Evolutionary conservation across 139 green algal genomes (phyloP), one percentile per base, ranked within the genome.

Genomic region (Coelastrella sp.): DNA sequence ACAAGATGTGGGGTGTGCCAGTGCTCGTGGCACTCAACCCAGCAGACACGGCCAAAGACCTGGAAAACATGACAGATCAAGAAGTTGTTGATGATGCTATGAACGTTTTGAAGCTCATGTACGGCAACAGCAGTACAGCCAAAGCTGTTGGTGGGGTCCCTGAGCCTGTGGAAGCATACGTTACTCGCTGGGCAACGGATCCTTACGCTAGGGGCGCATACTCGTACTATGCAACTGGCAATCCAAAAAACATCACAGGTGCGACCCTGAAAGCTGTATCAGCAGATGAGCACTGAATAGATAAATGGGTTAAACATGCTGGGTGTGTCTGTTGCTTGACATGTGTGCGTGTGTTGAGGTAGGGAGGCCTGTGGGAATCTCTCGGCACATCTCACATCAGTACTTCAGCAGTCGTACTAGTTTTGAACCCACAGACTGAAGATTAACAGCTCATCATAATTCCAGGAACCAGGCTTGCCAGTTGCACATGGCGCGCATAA

Each of bases 201-300:
- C 87, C 90, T 4, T 90, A 73, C 23, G 80, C 92, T 2, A 75
- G 71, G 13, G 94, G 95, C 14, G 85, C 91, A 8, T 98, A 97
- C 88, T 96, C 93, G 0, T 97, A 93, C 91, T 95, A 96, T 54
- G 93, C 92, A 13, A 89, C 95, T 3, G 94, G 92, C 90, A 97
- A 97, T 79, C 57, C 79, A 19, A 92, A 73, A 60, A 92, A 92
- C 74, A 95, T 95, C 54, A 94, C 91, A 14, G 92, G 86, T 90
- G 61, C 0, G 32, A 47, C 32, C 0, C 32, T 47, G 32, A 47
- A 47, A 47, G 32, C 1, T 47, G 32, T 47, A 47, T 47, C 32
- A 47, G 32, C 32, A 47, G 32, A 47, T 47, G 32, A 47, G 32
- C 32, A 47, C 32, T 47, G 32, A 47, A 47, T 47, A 1, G 32